phyloP scores from a whole-genome alignment of 2,329 filamentous ascomycete genomes.

The Aspergillus tubingensis region DNA sequence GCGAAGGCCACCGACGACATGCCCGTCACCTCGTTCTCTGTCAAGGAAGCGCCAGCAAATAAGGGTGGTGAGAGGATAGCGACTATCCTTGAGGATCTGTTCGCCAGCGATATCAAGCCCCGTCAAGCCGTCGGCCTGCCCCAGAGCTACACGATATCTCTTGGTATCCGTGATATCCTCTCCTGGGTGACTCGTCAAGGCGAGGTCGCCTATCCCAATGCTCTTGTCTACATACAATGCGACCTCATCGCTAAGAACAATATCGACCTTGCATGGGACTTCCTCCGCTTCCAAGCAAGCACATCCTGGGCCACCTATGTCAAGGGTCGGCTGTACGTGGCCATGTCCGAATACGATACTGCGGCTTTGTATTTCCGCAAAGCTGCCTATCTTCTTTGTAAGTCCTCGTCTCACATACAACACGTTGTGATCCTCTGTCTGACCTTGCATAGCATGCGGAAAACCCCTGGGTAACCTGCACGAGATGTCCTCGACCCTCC shows the following conservation, averaged over 20 bases:
- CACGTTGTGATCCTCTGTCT: conserved; percentile 14
- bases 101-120: conserved; percentile 47
- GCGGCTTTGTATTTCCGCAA: conserved; percentile 79
- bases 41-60: conserved; percentile 26
- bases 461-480: conserved; percentile 48
- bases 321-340: conserved; percentile 76
- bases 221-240: conserved; percentile 67
- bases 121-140: conserved; percentile 42
- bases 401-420: conserved; percentile 41
- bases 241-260: conserved; percentile 69
- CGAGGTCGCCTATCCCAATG: conserved; percentile 57
- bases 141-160: conserved; percentile 46
- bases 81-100: conserved; percentile 48
- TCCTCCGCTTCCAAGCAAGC: conserved; percentile 64
- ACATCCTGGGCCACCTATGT: conserved; percentile 71
- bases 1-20: conserved; percentile 25
- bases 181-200: conserved; percentile 55
- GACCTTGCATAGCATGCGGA: conserved; percentile 41
- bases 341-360: conserved; percentile 69
- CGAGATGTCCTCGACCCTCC: conserved; percentile 59
- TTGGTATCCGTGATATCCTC: conserved; percentile 47
- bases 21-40: conserved; percentile 26
- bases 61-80: conserved; percentile 29
- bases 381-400: conserved; percentile 80
- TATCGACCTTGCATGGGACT: conserved; percentile 65